phyloP scores from a whole-genome alignment of 2,329 filamentous ascomycete species.

The Zasmidium citrigriseum region DNA sequence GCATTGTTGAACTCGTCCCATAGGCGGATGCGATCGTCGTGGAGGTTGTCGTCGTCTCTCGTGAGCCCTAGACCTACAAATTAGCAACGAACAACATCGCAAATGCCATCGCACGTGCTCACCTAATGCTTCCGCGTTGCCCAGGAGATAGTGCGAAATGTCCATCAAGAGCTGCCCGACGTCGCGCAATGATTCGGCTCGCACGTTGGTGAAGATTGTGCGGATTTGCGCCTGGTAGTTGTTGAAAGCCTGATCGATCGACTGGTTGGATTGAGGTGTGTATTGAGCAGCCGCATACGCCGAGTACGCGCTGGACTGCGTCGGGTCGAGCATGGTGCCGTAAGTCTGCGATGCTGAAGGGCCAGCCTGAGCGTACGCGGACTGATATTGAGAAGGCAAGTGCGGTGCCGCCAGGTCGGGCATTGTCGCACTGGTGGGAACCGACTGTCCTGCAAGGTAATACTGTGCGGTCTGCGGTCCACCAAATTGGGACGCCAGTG shows the following conservation, averaged over 20 bases:
- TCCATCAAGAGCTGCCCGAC: constrained; percentile 60
- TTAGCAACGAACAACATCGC: constrained; percentile 25
- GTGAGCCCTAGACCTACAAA: constrained; percentile 65
- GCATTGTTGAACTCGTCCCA: constrained; percentile 96
- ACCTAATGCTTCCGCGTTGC: constrained; percentile 68
- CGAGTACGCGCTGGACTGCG: constrained; percentile 37
- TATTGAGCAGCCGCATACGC: constrained; percentile 26
- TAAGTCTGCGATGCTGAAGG: constrained; percentile 54
- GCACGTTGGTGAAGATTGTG: constrained; percentile 71
- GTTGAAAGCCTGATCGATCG: constrained; percentile 66
- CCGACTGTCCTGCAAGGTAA: constrained; percentile 63
- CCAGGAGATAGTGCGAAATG: constrained; percentile 67
- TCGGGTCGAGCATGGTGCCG: constrained; percentile 55
- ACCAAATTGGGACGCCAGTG: constrained; percentile 68
- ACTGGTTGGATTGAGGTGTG: constrained; percentile 31
- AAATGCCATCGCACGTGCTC: constrained; percentile 45
- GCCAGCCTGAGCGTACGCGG: constrained; percentile 62
- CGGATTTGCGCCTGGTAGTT: constrained; percentile 58
- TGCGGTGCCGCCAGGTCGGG: constrained; percentile 61
- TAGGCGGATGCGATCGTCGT: constrained; percentile 75
- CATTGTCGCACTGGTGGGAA: constrained; percentile 60
- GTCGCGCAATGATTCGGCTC: constrained; percentile 61
- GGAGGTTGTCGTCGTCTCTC: constrained; percentile 75
- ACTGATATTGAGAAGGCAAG: constrained; percentile 65
- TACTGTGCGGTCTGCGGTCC: constrained; percentile 68